Percentiles rank a stretch among this genome's conserved stretches.
These are phyloP conservation scores for Beauveria sp. DNA, from an alignment of 2,329 filamentous ascomycete species.

Conservation along the genomic window DNA sequence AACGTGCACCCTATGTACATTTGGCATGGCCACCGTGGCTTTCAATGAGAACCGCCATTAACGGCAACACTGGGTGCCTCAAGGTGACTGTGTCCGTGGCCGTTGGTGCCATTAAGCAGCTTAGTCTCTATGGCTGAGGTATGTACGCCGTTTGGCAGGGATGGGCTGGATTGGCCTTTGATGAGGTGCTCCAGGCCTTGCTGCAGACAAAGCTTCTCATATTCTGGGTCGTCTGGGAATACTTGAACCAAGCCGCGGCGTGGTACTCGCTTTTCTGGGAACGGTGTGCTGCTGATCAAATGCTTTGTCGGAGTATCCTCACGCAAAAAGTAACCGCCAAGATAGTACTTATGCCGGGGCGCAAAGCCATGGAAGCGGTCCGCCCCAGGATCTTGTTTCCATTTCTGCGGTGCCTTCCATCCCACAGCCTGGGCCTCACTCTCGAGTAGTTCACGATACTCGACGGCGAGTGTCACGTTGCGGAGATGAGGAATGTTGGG, in stretches of 20 bases:
- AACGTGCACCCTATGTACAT: background rate
- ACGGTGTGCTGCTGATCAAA: conserved; percentile 44
- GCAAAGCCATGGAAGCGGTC: conserved; percentile 45
- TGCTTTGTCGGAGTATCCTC: conserved; percentile 42
- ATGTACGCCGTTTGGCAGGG: conserved; percentile 39
- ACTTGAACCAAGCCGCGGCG: conserved; percentile 47
- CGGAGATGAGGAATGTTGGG: conserved; percentile 51
- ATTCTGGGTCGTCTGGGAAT: conserved; percentile 49
- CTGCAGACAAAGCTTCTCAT: conserved; percentile 44
- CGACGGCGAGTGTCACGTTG: conserved; percentile 46
- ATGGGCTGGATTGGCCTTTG: conserved; percentile 35
- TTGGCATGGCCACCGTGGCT: background rate
- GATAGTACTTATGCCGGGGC: conserved; percentile 49
- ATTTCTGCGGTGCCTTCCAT: conserved; percentile 41
- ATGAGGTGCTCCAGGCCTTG: conserved; percentile 51
- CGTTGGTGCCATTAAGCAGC: conserved; percentile 11
- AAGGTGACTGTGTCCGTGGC: conserved; percentile 14
- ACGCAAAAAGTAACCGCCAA: conserved; percentile 46
- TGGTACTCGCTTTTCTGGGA: conserved; percentile 47
- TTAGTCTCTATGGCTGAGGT: conserved; percentile 36
- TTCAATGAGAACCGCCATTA: conserved; percentile 21
- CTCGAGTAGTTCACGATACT: conserved; percentile 52
- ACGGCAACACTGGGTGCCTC: conserved; percentile 18
- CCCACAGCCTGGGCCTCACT: conserved; percentile 36
- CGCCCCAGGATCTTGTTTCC: conserved; percentile 50